These are phyloP conservation scores for Saccharomyces kudriavzevii DNA, from an alignment of 805 yeast genomes.

Conservation along the genomic window DNA sequence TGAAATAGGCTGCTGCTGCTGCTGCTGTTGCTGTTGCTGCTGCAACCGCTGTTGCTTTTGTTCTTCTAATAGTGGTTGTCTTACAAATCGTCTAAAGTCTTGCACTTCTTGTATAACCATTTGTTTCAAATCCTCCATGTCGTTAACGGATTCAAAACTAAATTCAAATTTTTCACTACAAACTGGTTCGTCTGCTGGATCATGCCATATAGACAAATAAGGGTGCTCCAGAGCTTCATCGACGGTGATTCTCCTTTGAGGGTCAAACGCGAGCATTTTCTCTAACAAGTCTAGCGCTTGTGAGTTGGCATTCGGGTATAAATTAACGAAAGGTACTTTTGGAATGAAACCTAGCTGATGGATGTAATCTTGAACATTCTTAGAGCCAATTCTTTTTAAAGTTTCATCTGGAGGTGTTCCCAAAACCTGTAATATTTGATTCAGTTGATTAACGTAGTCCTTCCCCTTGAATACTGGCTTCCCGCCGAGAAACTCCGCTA, in stretches of 20 bases:
- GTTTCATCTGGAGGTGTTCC: slow-evolving; percentile 88
- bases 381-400: slow-evolving; percentile 63
- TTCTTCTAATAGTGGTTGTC: slow-evolving; percentile 61
- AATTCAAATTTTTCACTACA: slow-evolving; percentile 80
- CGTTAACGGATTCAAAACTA: slow-evolving; percentile 77
- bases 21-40: slow-evolving; percentile 13
- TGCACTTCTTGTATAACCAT: slow-evolving; percentile 77
- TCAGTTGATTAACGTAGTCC: slow-evolving; percentile 91
- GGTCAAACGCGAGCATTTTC: slow-evolving; percentile 79
- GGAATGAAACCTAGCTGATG: slow-evolving; percentile 78
- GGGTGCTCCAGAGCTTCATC: slow-evolving; percentile 87
- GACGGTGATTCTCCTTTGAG: slow-evolving; percentile 73
- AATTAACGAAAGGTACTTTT: slow-evolving; percentile 56
- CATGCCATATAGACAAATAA: slow-evolving; percentile 83
- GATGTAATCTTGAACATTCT: slow-evolving; percentile 86
- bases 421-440: slow-evolving; percentile 73
- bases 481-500: slow-evolving; percentile 89
- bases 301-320: slow-evolving; percentile 84
- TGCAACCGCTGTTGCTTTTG: slow-evolving; percentile 29
- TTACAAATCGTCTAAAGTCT: slow-evolving; percentile 69
- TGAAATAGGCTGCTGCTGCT: slow-evolving; percentile 21
- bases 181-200: slow-evolving; percentile 82
- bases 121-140: slow-evolving; percentile 61
- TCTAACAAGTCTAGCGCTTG: slow-evolving; percentile 74
- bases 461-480: slow-evolving; percentile 89